These are phyloP conservation scores for Podospora sp. DNA, from an alignment of 495 filamentous ascomycete genomes.

Conservation along the genomic window DNA sequence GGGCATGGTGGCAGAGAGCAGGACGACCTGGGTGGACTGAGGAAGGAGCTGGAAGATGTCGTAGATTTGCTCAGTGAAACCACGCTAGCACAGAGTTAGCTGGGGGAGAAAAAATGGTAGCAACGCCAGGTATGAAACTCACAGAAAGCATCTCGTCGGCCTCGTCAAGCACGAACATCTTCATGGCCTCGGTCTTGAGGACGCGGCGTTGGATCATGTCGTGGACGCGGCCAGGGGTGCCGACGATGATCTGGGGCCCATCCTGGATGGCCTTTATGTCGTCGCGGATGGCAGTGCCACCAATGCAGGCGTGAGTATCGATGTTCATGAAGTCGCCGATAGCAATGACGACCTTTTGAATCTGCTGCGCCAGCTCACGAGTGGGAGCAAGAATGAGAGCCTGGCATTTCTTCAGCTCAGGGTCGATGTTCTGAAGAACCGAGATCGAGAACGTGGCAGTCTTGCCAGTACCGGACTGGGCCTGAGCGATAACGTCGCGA, in stretches of 20 bases:
- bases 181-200: constrained; percentile 91
- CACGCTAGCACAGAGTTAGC: constrained; percentile 61
- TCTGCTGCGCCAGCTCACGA: constrained; percentile 96
- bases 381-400: constrained; percentile 97
- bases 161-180: constrained; percentile 99
- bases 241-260: constrained; percentile 94
- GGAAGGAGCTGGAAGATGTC: constrained; percentile 97
- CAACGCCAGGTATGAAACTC: constrained; percentile 40
- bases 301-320: constrained; percentile 98
- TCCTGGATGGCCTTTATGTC: constrained; percentile 97
- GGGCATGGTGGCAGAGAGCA: constrained; percentile 94
- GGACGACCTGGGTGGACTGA: constrained; percentile 94
- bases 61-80: constrained; percentile 99
- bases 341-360: constrained; percentile 95
- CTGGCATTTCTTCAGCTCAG: constrained; percentile 81
- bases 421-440: constrained; percentile 92
- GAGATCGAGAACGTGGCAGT: constrained; percentile 98
- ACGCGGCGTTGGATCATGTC: constrained; percentile 99
- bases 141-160: constrained; percentile 90
- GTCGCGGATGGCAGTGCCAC: constrained; percentile 94
- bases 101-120: background rate
- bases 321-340: constrained; percentile 99
- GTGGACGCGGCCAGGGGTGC: constrained; percentile 91
- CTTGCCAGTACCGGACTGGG: constrained; percentile 98
- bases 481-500: constrained; percentile 98